Evolutionary conservation across 768 basidiomycete genomes (phyloP).

Genomic region (Sarcodon aspratus): DNA sequence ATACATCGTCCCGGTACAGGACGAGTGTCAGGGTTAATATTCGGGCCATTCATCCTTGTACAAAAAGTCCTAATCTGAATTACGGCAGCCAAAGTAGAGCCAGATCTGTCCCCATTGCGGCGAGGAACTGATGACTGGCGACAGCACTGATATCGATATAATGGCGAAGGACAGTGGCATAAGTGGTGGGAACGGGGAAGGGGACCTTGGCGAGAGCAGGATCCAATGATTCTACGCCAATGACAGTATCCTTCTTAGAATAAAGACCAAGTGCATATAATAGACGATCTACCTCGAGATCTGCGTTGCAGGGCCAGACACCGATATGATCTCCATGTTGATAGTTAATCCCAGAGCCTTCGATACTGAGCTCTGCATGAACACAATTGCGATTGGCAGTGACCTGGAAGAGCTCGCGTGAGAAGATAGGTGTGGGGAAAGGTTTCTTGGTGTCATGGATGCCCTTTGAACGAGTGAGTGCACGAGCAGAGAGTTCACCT

Average conservation of each 20-base stretch:
- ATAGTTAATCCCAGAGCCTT: conserved; percentile 95
- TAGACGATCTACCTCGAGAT: conserved; percentile 82
- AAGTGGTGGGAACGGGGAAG: conserved; percentile 96
- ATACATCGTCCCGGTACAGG: no score
- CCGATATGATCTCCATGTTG: conserved; percentile 98
- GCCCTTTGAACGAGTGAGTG: conserved; percentile 85
- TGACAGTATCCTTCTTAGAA: conserved; percentile 70
- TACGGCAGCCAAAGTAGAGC: conserved; percentile 95
- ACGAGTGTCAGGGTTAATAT: conserved; percentile 40
- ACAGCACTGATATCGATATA: conserved; percentile 96
- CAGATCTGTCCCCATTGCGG: conserved; percentile 91
- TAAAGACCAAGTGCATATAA: conserved; percentile 81
- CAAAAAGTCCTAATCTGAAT: conserved; percentile 80
- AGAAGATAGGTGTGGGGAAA: conserved; percentile 73
- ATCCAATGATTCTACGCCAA: conserved; percentile 93
- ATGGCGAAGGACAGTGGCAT: conserved; percentile 85
- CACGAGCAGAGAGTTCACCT: conserved; percentile 95
- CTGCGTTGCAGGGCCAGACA: conserved; percentile 93
- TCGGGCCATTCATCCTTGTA: conserved; percentile 94
- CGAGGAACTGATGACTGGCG: conserved; percentile 89
- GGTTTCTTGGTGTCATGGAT: conserved; percentile 99
- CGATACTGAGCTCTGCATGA: conserved; percentile 87
- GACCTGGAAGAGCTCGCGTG: conserved; percentile 78
- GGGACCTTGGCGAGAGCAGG: conserved; percentile 97
- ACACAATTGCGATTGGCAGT: conserved; percentile 80